Percentiles rank a stretch among this genome's conserved stretches.
Conservation (phyloP, 2,329 filamentous ascomycete genomes). For the Ilyonectria robusta region DNA sequence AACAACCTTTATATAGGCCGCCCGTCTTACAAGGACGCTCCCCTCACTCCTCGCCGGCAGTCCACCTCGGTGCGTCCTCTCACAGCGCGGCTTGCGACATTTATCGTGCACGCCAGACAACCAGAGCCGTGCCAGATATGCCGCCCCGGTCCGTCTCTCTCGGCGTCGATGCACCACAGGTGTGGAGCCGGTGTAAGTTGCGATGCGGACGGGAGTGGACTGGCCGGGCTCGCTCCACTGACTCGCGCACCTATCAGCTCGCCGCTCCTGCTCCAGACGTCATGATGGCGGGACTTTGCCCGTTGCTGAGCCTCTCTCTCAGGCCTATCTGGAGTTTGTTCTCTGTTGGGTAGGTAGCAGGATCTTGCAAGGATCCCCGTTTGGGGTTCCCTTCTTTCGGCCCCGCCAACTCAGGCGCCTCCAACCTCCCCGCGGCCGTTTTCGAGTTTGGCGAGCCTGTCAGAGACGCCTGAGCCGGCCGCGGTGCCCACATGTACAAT, state of each 20-base stretch:
- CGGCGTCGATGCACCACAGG: conserved; percentile 7
- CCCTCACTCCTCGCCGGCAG: neutral
- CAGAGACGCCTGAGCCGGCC: neutral
- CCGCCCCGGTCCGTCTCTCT: conserved; percentile 3
- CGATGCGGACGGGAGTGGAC: neutral
- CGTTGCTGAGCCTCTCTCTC: neutral
- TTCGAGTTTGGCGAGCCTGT: conserved; percentile 6
- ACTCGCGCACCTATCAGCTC: conserved; percentile 9
- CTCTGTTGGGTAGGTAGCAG: conserved; percentile 8
- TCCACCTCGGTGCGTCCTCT: conserved; percentile 2
- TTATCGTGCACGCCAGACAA: conserved; percentile 4
- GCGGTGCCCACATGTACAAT: neutral
- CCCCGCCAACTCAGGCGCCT: neutral
- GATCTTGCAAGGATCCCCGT: neutral
- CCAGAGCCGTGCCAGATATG: neutral
- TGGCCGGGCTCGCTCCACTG: neutral
- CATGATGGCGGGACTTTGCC: neutral
- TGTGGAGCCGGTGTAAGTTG: conserved; percentile 14
- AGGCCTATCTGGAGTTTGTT: neutral
- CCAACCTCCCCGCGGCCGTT: conserved; percentile 5
- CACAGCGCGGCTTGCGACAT: neutral
- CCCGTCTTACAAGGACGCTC: neutral
- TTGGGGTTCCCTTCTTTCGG: neutral
- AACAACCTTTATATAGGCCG: conserved; percentile 1
- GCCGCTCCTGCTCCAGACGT: neutral